Conservation (phyloP, 2,329 filamentous ascomycete species). For the Pestalotiopsis sp. region DNA sequence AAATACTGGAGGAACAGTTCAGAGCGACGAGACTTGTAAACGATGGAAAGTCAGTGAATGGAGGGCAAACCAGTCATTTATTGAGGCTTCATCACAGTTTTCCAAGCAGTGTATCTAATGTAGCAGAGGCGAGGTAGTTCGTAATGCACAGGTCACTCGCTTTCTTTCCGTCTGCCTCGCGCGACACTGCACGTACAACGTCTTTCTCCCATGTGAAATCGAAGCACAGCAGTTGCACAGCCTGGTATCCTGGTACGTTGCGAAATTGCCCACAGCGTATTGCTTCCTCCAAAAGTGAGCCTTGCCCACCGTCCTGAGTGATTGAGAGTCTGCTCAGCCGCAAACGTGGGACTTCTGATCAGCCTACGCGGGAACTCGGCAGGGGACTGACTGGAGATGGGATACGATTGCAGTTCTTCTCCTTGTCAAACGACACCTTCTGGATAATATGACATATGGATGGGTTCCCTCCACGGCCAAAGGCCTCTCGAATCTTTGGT, state of each 20-base stretch:
- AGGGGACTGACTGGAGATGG: neutral
- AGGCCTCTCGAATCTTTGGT: neutral
- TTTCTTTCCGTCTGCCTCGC: neutral
- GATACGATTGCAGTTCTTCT: neutral
- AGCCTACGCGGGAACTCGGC: slow-evolving; percentile 8
- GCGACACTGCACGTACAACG: neutral
- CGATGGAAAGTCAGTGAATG: neutral
- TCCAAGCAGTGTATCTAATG: neutral
- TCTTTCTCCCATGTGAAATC: neutral
- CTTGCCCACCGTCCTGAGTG: neutral
- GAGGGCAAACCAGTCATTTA: neutral
- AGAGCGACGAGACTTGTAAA: neutral
- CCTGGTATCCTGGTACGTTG: slow-evolving; percentile 1
- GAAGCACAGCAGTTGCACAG: neutral
- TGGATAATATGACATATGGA: neutral
- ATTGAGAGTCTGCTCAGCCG: slow-evolving; percentile 10
- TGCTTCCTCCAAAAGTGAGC: neutral
- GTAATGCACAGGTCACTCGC: neutral
- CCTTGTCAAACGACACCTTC: neutral
- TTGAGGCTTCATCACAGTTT: too few species aligned
- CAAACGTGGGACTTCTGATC: slow-evolving; percentile 1
- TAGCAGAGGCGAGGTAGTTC: neutral
- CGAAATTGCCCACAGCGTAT: neutral
- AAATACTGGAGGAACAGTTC: neutral
- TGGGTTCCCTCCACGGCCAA: neutral